Evolutionary conservation across 2,329 filamentous ascomycete species (phyloP), one percentile per base, ranked within the genome.

Genomic region (Aspergillus bombycis): DNA sequence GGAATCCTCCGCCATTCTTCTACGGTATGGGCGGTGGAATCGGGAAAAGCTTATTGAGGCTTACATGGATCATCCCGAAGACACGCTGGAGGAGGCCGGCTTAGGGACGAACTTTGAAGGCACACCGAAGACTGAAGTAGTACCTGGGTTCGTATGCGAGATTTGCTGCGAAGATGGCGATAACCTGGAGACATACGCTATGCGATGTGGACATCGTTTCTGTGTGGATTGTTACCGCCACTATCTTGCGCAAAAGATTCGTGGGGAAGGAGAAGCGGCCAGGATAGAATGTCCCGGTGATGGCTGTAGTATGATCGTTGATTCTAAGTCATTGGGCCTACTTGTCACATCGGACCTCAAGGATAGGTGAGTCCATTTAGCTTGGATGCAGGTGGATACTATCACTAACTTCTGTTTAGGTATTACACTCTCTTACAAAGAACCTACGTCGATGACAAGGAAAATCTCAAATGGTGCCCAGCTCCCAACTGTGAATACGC

Each of bases 401-500:
- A n/a, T 32, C 19, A 16, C 46, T 52, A n/a, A 46, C 12, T 43
- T 67, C 16, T 14, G 30, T 19, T 19, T 10, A 88, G 93, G 68
- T 99, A 99, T 74, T 88, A 91, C 68, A 89, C 91, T 70, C 85
- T 99, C 19, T 88, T 99, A 38, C 97, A 92, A 73, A 86, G 95
- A 70, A 97, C 94, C 8, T 99, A 97, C 73, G 95, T 99, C 64
- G 95, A 99, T 78, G 94, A 99, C 78, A 97, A 93, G 79, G 94
- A 97, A 62, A 91, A 90, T 61, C 87, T 98, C 64, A 97, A 96
- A 77, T 99, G 95, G 95, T 99, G 95, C 77, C 95, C 95, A 0
- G 94, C 94, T 1, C 95, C 95, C n/a, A 94, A 99, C 77, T 99
- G 95, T 79, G 88, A 91, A 71, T 98, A 95, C 73, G 95, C 94